Evolutionary conservation across 495 filamentous ascomycete genomes (phyloP), one percentile per base, ranked within the genome.

Genomic region (Oidiodendron maius): DNA sequence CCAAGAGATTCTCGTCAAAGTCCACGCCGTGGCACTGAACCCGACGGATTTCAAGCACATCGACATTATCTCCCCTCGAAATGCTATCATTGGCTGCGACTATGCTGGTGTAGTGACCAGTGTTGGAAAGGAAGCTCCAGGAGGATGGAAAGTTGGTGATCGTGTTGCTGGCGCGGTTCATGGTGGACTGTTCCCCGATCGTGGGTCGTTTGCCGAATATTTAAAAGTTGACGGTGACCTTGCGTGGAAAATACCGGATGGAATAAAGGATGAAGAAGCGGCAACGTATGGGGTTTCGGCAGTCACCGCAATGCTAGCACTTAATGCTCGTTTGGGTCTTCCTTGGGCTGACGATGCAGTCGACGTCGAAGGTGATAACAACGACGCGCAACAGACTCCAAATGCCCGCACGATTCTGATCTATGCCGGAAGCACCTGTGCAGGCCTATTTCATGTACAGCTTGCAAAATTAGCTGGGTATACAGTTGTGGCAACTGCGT

Each of bases 371-470:
- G n/a, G n/a, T n/a, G 15, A 12, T 17, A 50, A 18, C 2, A 9
- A 49, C 60, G 38, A 64, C 56, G 8, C 50, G 62, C 25, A 52
- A 51, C 17, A 16, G 28, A 23, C 57, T 55, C 0, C 64, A 3
- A 67, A 50, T 1, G 68, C 61, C 3, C 56, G 78, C 46, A 64
- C 62, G 1, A 28, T 85, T 0, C 56, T 84, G 2, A 60, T 84
- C 41, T 86, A 79, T 75, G 80, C 81, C n/a, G 82, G 79, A 17
- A 67, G 74, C 0, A 66, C 68, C 2, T 74, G 71, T 22, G 74
- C 84, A 9, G 82, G 82, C n/a, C 65, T 70, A 56, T 74, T 70
- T 46, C 75, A 74, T 0, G 80, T 83, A 39, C 83, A 86, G 54
- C 69, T 86, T n/a, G 26, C 41, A 4, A 18, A 74, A 65, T 25